Evolutionary conservation across 805 yeast species (phyloP), one percentile per base, ranked within the genome.

Genomic region (Teunomyces gatunensis): DNA sequence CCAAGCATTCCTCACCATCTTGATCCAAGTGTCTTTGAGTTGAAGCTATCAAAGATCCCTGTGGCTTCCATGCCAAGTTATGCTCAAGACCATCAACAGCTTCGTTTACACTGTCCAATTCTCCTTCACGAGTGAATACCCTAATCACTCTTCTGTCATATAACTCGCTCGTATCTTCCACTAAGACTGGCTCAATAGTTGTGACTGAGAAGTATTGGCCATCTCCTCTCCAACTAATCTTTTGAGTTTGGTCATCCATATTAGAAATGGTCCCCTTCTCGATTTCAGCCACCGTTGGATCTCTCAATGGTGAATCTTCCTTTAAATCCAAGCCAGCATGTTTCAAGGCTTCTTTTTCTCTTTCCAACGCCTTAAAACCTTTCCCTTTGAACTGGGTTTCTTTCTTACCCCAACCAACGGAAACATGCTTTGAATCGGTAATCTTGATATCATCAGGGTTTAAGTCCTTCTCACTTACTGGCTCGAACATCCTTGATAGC

Each of bases 381-480:
- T 80, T 84, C 44, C 99, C 99, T 66, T 86, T 83, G 66, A 94
- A 94, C 68, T 94, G 99, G 0, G 99, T 94, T 64, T 92, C 98
- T 55, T 85, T 84, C 52, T 86, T 87, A 60, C 99, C 99, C 99
- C 99, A 94, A 21, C 99, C 99, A 37, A 94, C 97, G 23, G 92
- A 85, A 32, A 94, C 97, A 61, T 94, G 96, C 54, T 83, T 84
- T 1, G 90, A 84, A 28, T 75, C 71, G 43, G 80, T 68, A 35
- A 71, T 67, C 35, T 65, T 61, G 41, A 91, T 73, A 62, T 94
- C 99, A 6, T 75, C 77, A 0, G 78, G 69, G 40, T 75, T 65
- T 50, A 90, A 65, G 27, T 67, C 64, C 47, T 74, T 75, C 59
- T 92, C 97, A 9, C 80, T 69, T 20, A 92, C 75, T 1, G 91